Conservation (phyloP, 1,284 basidiomycete species). For the Mycena sp. region DNA sequence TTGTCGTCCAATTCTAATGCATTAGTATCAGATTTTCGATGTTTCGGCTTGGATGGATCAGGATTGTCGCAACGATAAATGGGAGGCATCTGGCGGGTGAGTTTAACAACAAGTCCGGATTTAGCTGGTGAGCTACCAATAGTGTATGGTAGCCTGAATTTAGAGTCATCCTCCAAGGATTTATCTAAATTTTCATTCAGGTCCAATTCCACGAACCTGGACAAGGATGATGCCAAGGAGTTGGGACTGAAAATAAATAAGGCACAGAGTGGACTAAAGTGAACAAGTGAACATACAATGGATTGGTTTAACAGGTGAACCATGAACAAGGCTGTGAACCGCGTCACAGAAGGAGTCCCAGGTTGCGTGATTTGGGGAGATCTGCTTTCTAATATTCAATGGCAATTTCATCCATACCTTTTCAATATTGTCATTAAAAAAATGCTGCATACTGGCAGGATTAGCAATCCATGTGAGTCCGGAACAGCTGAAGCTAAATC, state of each 20-base stretch:
- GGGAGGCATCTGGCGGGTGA: background rate
- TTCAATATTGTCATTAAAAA: too few relatives aligned
- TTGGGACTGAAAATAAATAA: background rate
- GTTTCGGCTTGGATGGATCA: background rate
- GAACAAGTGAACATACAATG: too few relatives aligned
- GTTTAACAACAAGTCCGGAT: background rate
- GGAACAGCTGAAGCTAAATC: background rate
- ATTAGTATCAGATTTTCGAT: background rate
- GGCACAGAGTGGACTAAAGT: too few relatives aligned
- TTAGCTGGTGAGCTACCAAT: background rate
- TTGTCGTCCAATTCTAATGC: background rate
- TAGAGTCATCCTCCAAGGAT: background rate
- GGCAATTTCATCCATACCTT: background rate
- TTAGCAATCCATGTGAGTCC: background rate
- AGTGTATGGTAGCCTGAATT: background rate
- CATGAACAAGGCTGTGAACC: background rate
- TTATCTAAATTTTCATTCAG: too few relatives aligned
- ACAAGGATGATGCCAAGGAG: background rate
- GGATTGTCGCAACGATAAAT: background rate
- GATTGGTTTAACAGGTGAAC: background rate
- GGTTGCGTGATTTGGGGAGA: background rate
- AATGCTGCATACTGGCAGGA: background rate
- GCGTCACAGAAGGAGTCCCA: background rate
- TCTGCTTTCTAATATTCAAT: background rate
- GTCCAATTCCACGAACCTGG: too few relatives aligned